phyloP scores from a whole-genome alignment of 306 rosid species.

The Purshia tridentata region DNA sequence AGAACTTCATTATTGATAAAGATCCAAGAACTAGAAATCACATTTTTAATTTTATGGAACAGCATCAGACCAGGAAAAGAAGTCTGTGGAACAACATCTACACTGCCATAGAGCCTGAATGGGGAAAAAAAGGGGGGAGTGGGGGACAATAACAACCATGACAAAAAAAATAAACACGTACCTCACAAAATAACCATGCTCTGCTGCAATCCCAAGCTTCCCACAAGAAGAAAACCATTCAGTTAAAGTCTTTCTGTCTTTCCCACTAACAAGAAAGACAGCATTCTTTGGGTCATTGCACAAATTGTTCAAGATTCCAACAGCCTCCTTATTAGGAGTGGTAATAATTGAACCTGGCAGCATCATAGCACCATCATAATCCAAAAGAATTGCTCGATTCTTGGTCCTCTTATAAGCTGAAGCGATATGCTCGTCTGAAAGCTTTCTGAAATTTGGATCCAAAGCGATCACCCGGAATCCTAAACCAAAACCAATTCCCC shows the following conservation, averaged over 20 bases:
- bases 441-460: slow-evolving; percentile 86
- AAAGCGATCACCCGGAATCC: slow-evolving; percentile 85
- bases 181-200: slow-evolving; percentile 84
- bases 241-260: slow-evolving; percentile 56
- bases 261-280: slow-evolving; percentile 87
- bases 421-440: slow-evolving; percentile 77
- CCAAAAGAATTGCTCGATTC: slow-evolving; percentile 74
- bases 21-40: neutral
- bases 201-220: slow-evolving; percentile 82
- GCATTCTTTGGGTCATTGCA: slow-evolving; percentile 68
- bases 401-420: slow-evolving; percentile 81
- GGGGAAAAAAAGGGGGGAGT: neutral
- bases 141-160: neutral
- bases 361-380: slow-evolving; percentile 77
- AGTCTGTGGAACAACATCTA: neutral
- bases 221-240: slow-evolving; percentile 80
- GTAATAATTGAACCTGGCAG: slow-evolving; percentile 61
- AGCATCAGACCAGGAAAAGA: too few species aligned
- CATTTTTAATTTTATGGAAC: neutral
- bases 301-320: slow-evolving; percentile 61
- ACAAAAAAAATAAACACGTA: slow-evolving; percentile 23
- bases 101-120: neutral
- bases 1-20: neutral
- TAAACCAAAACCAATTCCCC: slow-evolving; percentile 93
- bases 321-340: slow-evolving; percentile 62